Evolutionary conservation across 345 rosid species (phyloP).

Genomic region (Raphanus sativus): DNA sequence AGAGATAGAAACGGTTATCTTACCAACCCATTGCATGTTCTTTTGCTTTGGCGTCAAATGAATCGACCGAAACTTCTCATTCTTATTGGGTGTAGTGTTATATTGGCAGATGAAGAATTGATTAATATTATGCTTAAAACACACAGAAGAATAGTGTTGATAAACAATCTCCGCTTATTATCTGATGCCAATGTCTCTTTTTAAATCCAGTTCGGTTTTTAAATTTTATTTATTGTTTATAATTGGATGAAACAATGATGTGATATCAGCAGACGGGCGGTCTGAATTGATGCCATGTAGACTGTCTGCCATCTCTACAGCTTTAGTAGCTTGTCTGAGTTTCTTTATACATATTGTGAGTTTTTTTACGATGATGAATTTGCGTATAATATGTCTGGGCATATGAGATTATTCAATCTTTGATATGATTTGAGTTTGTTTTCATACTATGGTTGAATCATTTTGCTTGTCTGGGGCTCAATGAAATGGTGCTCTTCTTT

Average conservation of each 20-base stretch:
- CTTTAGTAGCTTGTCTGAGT: conserved; percentile 33
- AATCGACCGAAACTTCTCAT: conserved; percentile 24
- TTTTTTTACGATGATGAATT: conserved; percentile 24
- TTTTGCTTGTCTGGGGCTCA: background rate
- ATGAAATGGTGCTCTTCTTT: too few species aligned
- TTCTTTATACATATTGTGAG: fast-evolving
- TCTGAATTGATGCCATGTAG: conserved; percentile 47
- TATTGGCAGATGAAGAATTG: conserved; percentile 34
- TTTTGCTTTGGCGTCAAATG: conserved; percentile 43
- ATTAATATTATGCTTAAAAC: conserved; percentile 37
- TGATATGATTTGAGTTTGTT: conserved; percentile 9
- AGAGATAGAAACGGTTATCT: conserved; percentile 33
- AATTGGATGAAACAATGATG: conserved; percentile 24
- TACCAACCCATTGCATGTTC: conserved; percentile 38
- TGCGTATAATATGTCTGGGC: conserved; percentile 41
- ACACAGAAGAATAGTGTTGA: conserved; percentile 30
- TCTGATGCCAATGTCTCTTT: conserved; percentile 37
- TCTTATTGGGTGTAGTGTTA: background rate
- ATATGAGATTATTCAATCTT: conserved; percentile 32
- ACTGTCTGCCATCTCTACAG: conserved; percentile 36
- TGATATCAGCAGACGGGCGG: conserved; percentile 45
- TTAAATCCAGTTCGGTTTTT: background rate
- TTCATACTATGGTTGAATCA: too few species aligned
- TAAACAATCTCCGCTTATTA: conserved; percentile 43
- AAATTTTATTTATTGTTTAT: too few species aligned